Conservation (phyloP, 495 filamentous ascomycete genomes). For the Niebla homalea region DNA sequence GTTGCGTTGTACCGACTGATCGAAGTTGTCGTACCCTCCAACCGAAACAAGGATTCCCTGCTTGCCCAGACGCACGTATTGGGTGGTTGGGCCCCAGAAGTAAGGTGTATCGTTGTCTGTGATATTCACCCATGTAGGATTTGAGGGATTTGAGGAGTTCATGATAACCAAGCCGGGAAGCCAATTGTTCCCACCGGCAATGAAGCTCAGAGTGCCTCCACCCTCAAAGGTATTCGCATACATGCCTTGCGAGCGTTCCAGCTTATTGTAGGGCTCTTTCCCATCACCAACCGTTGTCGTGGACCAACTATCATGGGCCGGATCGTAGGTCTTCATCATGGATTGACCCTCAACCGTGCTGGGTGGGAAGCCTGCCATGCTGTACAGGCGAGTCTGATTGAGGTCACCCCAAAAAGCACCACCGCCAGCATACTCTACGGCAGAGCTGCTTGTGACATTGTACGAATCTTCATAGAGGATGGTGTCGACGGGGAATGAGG, state of each 20-base stretch:
- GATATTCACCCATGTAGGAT: background rate
- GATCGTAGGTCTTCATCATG: background rate
- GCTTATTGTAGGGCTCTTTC: background rate
- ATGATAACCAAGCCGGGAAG: background rate
- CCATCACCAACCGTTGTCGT: background rate
- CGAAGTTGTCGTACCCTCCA: background rate
- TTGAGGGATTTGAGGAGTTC: background rate
- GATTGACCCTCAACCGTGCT: background rate
- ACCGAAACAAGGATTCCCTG: constrained; percentile 2
- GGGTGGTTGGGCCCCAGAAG: background rate
- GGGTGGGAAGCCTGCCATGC: background rate
- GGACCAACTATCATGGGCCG: background rate
- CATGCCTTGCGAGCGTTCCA: background rate
- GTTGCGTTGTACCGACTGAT: background rate
- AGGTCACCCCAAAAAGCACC: background rate
- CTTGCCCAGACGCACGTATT: constrained; percentile 2
- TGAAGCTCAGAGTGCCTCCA: background rate
- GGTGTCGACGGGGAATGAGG: background rate
- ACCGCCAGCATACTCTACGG: background rate
- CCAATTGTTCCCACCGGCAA: background rate
- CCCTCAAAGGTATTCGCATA: background rate
- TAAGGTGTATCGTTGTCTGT: background rate
- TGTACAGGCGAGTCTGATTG: background rate
- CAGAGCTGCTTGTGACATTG: background rate
- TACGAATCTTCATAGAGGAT: background rate